These are phyloP conservation scores for Amanita thiersii DNA, from an alignment of 768 basidiomycete species.

Conservation along the genomic window DNA sequence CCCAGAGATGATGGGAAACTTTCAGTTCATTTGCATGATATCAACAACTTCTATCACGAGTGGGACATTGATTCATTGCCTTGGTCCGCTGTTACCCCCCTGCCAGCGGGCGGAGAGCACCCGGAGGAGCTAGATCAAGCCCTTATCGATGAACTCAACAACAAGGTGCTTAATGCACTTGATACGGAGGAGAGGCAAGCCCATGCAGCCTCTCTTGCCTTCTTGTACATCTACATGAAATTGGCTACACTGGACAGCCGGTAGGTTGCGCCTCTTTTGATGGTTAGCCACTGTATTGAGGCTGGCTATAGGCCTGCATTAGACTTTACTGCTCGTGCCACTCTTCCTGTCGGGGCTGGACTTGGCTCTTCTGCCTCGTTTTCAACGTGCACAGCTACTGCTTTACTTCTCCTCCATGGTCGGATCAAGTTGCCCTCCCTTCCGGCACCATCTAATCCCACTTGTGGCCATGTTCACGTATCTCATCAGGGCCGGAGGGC, in stretches of 20 bases:
- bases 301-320: constrained; percentile 52
- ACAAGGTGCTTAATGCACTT: constrained; percentile 29
- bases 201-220: constrained; percentile 48
- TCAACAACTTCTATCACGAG: constrained; percentile 67
- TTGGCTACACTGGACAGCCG: constrained; percentile 47
- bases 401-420: constrained; percentile 68
- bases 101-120: constrained; percentile 43
- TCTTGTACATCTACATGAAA: constrained; percentile 91
- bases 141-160: constrained; percentile 65
- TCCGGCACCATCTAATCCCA: constrained; percentile 37
- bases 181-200: constrained; percentile 29
- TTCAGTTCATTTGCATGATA: constrained; percentile 72
- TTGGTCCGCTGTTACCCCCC: constrained; percentile 63
- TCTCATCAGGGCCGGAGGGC: constrained; percentile 61
- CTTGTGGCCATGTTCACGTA: constrained; percentile 45
- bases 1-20: constrained; percentile 69
- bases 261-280: constrained; percentile 31
- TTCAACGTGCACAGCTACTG: constrained; percentile 78
- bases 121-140: constrained; percentile 64
- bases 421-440: constrained; percentile 54
- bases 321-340: constrained; percentile 77
- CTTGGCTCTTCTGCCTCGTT: constrained; percentile 96
- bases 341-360: constrained; percentile 90
- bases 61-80: constrained; percentile 77
- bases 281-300: constrained; percentile 11